A percentile compares a stretch with the other conserved stretches of the same genome.
phyloP scores from a whole-genome alignment of 768 basidiomycete species.

The Polyporus arcularius region DNA sequence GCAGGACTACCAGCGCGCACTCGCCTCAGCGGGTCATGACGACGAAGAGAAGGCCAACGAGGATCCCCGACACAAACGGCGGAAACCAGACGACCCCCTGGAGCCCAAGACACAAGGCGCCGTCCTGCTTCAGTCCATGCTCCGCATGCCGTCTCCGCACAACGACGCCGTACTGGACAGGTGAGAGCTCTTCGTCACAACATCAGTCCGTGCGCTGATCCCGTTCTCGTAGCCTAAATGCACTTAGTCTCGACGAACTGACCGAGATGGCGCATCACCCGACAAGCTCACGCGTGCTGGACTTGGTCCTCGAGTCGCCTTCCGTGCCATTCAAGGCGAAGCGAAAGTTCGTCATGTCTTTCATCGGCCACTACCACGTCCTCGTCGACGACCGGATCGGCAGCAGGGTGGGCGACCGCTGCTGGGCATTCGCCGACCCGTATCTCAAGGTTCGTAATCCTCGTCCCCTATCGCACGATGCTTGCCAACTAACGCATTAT shows the following conservation, averaged over 20 bases:
- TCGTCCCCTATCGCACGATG: not conserved
- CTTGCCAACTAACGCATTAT: not conserved
- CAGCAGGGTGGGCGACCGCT: constrained; percentile 86
- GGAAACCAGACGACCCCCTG: constrained; percentile 34
- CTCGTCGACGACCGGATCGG: constrained; percentile 92
- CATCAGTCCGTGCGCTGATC: not conserved
- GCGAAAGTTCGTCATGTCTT: constrained; percentile 68
- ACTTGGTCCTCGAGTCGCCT: constrained; percentile 70
- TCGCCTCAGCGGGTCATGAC: constrained; percentile 8
- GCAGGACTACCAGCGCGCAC: constrained; percentile 27
- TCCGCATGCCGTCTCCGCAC: constrained; percentile 66
- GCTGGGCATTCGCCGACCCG: constrained; percentile 89
- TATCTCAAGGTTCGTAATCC: constrained; percentile 73
- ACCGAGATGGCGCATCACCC: constrained; percentile 62
- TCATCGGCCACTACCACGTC: constrained; percentile 76
- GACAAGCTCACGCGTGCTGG: constrained; percentile 77
- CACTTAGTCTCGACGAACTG: constrained; percentile 56
- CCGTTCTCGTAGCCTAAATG: constrained; percentile 12
- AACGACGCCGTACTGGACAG: constrained; percentile 70
- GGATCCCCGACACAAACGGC: constrained; percentile 12
- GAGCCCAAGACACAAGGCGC: constrained; percentile 84
- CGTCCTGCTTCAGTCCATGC: constrained; percentile 79
- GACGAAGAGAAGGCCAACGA: constrained; percentile 25
- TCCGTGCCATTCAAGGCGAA: constrained; percentile 65
- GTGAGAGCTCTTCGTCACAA: constrained; percentile 36